phyloP scores from a whole-genome alignment of 352 stramenopile genomes.

The Phytophthora europaea region DNA sequence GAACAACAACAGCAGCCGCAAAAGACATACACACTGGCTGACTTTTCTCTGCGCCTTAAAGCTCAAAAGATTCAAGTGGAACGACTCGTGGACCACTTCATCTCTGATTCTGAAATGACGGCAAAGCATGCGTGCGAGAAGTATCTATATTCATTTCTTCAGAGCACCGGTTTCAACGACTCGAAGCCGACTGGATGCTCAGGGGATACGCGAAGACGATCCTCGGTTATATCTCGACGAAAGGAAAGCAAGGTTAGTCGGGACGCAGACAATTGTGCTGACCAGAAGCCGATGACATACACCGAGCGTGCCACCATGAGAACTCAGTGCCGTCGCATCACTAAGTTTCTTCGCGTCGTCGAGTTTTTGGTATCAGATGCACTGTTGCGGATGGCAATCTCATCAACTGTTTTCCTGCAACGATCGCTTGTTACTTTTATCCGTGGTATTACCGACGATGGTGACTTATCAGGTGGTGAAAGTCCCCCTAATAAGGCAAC shows the following conservation, averaged over 20 bases:
- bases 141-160: constrained; percentile 67
- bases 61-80: constrained; percentile 76
- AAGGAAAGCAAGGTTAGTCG: constrained; percentile 14
- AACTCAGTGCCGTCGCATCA: constrained; percentile 92
- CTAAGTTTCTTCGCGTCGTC: constrained; percentile 92
- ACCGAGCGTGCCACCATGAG: constrained; percentile 94
- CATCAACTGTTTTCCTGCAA: constrained; percentile 55
- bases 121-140: constrained; percentile 73
- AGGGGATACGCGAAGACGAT: constrained; percentile 14
- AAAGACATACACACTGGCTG: constrained; percentile 80
- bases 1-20: constrained; percentile 19
- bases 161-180: constrained; percentile 69
- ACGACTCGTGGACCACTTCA: constrained; percentile 66
- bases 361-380: constrained; percentile 92
- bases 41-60: constrained; percentile 84
- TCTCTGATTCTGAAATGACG: constrained; percentile 62
- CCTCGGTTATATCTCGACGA: constrained; percentile 25
- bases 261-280: constrained; percentile 16
- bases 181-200: constrained; percentile 3
- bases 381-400: constrained; percentile 76
- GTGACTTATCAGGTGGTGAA: constrained; percentile 8
- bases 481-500: not conserved
- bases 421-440: constrained; percentile 58
- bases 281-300: constrained; percentile 91
- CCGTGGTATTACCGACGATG: constrained; percentile 8